These are phyloP conservation scores for Backusella liffmaniae DNA, from an alignment of 192 early-diverging fungal species.

Conservation along the genomic window DNA sequence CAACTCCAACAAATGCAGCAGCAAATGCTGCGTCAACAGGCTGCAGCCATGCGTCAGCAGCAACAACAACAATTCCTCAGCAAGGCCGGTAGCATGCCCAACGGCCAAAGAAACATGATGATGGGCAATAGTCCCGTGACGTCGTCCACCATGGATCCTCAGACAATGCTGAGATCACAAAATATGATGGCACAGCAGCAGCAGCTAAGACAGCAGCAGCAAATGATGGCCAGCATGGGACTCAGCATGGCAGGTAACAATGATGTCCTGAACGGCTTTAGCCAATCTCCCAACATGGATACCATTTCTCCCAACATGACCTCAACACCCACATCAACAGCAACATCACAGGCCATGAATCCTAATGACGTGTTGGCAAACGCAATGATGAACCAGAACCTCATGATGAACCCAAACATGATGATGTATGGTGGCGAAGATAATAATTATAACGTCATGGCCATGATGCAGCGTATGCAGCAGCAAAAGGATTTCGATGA, in stretches of 20 bases:
- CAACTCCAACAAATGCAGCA: conserved; percentile 16
- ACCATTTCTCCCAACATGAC: conserved; percentile 16
- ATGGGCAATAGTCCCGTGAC: not conserved
- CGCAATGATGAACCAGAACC: conserved; percentile 34
- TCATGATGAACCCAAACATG: conserved; percentile 21
- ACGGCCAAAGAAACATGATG: conserved; percentile 9
- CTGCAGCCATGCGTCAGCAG: conserved; percentile 29
- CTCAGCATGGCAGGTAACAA: not conserved
- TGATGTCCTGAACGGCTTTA: conserved; percentile 3
- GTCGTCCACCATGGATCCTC: conserved; percentile 7
- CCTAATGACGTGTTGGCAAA: conserved; percentile 22
- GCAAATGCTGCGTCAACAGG: conserved; percentile 24
- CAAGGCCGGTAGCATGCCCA: not conserved
- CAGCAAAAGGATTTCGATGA: conserved; percentile 20
- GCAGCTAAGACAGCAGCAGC: conserved; percentile 23
- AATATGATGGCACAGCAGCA: conserved; percentile 22
- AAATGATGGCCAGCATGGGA: conserved; percentile 7
- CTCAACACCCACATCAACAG: conserved; percentile 1
- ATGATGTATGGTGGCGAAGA: conserved; percentile 15
- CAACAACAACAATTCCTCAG: conserved; percentile 23
- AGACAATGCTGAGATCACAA: conserved; percentile 16
- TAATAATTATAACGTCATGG: conserved; percentile 29
- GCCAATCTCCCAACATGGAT: not conserved
- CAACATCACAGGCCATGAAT: conserved; percentile 8
- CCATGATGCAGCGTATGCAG: conserved; percentile 33